Evolutionary conservation across 2,329 filamentous ascomycete species (phyloP).

Genomic region (Aspergillus latus): DNA sequence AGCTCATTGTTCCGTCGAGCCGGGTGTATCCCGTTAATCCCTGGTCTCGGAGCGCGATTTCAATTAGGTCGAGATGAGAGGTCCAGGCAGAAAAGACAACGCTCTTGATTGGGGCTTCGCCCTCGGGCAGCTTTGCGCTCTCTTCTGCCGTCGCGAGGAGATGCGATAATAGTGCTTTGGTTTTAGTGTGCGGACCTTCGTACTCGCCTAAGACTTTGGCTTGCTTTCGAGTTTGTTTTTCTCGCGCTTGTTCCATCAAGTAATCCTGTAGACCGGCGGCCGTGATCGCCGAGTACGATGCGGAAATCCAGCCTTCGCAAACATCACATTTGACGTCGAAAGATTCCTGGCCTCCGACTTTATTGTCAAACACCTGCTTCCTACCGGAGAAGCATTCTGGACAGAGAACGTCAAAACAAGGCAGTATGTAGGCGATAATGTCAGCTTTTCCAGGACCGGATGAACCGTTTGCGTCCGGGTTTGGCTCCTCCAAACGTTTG

Average conservation of each 20-base stretch:
- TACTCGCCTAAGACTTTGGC: slow-evolving; percentile 68
- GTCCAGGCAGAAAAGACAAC: slow-evolving; percentile 98
- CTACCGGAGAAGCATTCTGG: slow-evolving; percentile 66
- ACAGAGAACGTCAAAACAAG: slow-evolving; percentile 86
- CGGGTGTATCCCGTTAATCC: slow-evolving; percentile 63
- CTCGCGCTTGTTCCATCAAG: slow-evolving; percentile 57
- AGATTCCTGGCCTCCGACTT: slow-evolving; percentile 43
- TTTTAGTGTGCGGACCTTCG: slow-evolving; percentile 87
- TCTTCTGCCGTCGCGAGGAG: slow-evolving; percentile 65
- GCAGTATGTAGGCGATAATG: slow-evolving; percentile 72
- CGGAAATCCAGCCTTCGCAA: slow-evolving; percentile 64
- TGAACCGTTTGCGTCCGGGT: slow-evolving; percentile 54
- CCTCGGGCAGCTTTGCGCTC: slow-evolving; percentile 47
- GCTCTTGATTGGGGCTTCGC: slow-evolving; percentile 79
- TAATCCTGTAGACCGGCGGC: slow-evolving; percentile 54
- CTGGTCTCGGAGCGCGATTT: slow-evolving; percentile 68
- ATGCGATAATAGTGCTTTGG: slow-evolving; percentile 74
- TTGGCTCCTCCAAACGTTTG: slow-evolving; percentile 57
- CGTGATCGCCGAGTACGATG: slow-evolving; percentile 67
- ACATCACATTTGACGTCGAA: slow-evolving; percentile 61
- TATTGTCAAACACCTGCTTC: slow-evolving; percentile 52
- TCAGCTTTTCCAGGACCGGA: slow-evolving; percentile 43
- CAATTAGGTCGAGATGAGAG: slow-evolving; percentile 86
- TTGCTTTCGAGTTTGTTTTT: slow-evolving; percentile 52
- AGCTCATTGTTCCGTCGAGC: slow-evolving; percentile 88